These are phyloP conservation scores for Sordariomycetes sp. DNA, from an alignment of 2,329 filamentous ascomycete genomes.

Conservation along the genomic window DNA sequence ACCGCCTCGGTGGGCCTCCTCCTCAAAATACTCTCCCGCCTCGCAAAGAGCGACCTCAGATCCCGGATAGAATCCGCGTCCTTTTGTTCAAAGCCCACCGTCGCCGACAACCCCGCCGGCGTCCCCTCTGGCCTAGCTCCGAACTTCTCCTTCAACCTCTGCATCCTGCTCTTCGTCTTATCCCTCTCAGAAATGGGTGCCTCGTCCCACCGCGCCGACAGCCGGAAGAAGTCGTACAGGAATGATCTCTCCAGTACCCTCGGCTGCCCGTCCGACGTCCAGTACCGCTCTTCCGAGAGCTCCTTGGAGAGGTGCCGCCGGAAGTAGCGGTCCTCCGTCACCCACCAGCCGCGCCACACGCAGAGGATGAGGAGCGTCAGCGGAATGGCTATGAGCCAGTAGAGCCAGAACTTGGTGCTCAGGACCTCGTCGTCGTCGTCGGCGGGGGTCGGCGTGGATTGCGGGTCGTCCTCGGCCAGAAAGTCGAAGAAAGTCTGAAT, in stretches of 20 bases:
- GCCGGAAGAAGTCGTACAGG: slow-evolving; percentile 30
- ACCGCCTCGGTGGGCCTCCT: background rate
- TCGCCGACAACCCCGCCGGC: background rate
- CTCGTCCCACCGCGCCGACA: slow-evolving; percentile 23
- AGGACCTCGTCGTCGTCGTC: slow-evolving; percentile 16
- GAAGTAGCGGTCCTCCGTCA: slow-evolving; percentile 33
- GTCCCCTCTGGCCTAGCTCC: background rate
- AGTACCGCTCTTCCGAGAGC: slow-evolving; percentile 35
- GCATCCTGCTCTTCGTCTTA: slow-evolving; percentile 4
- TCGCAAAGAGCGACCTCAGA: slow-evolving; percentile 3
- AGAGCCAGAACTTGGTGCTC: slow-evolving; percentile 31
- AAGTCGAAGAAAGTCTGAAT: too few species aligned
- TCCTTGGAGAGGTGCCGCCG: slow-evolving; percentile 31
- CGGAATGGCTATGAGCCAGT: slow-evolving; percentile 32
- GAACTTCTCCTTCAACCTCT: background rate
- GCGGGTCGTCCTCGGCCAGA: slow-evolving; percentile 21
- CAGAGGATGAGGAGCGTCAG: slow-evolving; percentile 29
- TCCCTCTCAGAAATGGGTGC: slow-evolving; percentile 9
- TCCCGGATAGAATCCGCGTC: slow-evolving; percentile 2
- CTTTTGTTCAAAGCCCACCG: background rate
- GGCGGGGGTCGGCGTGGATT: background rate
- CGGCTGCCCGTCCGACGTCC: slow-evolving; percentile 31
- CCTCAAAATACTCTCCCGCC: slow-evolving; percentile 1
- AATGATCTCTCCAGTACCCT: slow-evolving; percentile 29
- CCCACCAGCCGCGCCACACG: slow-evolving; percentile 35